Evolutionary conservation across 805 yeast species (phyloP).

Genomic region (Wickerhamiella shivajii): DNA sequence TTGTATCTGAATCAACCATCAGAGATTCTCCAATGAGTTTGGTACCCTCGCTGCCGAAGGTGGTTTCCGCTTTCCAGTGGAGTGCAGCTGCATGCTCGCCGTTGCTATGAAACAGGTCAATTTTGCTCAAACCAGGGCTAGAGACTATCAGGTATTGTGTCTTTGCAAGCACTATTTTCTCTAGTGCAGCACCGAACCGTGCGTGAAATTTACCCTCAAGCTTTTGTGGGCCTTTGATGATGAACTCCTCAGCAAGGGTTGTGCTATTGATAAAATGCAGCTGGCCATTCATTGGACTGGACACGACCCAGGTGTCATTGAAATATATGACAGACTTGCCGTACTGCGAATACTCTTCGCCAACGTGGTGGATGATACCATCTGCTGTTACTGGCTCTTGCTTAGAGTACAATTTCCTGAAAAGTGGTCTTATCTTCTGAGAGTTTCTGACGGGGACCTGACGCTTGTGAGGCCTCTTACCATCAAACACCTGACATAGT

Average conservation of each 20-base stretch:
- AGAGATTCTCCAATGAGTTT: conserved; percentile 32
- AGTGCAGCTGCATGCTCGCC: conserved; percentile 19
- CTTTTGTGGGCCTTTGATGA: conserved; percentile 10
- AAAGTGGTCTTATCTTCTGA: too few species aligned
- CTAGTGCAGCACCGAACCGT: conserved; percentile 32
- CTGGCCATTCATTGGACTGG: conserved; percentile 15
- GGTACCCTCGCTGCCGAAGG: conserved; percentile 29
- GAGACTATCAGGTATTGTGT: conserved; percentile 31
- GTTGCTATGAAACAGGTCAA: conserved; percentile 27
- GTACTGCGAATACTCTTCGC: conserved; percentile 7
- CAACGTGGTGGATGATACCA: too few species aligned
- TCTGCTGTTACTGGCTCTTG: too few species aligned
- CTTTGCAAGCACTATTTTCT: conserved; percentile 21
- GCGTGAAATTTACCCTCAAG: conserved; percentile 12
- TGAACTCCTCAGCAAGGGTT: conserved; percentile 1
- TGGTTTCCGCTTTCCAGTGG: conserved; percentile 20
- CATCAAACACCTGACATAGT: conserved; percentile 25
- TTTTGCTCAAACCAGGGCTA: conserved; percentile 37
- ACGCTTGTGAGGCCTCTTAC: conserved; percentile 17
- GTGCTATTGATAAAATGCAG: conserved; percentile 11
- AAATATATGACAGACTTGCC: conserved; percentile 13
- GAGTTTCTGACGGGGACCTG: too few species aligned
- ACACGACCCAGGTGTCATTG: conserved; percentile 9
- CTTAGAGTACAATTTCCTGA: too few species aligned
- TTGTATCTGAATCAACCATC: conserved; percentile 25